Conservation (phyloP, 192 early-diverging fungal genomes). For the Mortierella alpina region DNA sequence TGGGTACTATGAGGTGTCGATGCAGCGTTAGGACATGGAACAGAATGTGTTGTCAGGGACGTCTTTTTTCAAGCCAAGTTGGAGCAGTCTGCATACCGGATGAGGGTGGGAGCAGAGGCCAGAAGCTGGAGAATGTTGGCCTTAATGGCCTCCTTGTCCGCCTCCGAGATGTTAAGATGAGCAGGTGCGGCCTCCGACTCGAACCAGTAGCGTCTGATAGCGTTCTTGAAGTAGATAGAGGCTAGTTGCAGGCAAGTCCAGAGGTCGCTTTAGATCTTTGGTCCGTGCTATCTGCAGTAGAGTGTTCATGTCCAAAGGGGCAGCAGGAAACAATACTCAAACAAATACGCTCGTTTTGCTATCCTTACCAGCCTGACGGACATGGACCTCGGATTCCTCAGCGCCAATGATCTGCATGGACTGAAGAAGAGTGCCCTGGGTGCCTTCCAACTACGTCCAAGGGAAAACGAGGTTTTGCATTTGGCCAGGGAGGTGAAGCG, state of each 20-base stretch:
- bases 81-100: conserved; percentile 18
- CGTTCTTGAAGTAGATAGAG: conserved; percentile 55
- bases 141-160: conserved; percentile 51
- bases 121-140: conserved; percentile 43
- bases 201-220: conserved; percentile 50
- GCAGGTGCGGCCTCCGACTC: conserved; percentile 40
- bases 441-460: conserved; percentile 31
- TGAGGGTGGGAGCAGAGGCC: conserved; percentile 36
- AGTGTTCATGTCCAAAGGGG: neutral
- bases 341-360: neutral
- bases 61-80: neutral
- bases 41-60: neutral
- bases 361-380: conserved; percentile 67
- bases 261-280: neutral
- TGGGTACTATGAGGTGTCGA: conserved; percentile 62
- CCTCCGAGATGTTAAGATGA: conserved; percentile 45
- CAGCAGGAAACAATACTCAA: neutral
- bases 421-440: conserved; percentile 45
- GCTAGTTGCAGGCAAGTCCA: conserved; percentile 14
- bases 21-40: neutral
- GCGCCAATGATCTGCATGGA: conserved; percentile 67
- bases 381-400: conserved; percentile 62
- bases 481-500: neutral
- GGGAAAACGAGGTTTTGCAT: neutral
- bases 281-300: neutral